phyloP scores from a whole-genome alignment of 2,329 filamentous ascomycete species.

The Exophiala xenobiotica region DNA sequence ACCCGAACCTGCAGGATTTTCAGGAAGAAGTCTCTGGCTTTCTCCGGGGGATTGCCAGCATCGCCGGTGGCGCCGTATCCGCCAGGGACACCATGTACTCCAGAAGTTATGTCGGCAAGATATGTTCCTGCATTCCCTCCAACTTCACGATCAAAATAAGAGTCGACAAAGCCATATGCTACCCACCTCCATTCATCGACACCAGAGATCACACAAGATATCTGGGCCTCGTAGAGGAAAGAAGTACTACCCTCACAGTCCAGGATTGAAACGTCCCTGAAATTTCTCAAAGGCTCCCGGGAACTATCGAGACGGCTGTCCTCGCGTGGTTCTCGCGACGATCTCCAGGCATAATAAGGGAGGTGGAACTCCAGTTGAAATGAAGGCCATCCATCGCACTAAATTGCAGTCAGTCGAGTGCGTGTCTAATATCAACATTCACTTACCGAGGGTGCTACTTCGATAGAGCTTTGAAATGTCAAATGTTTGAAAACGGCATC shows the following conservation, averaged over 20 bases:
- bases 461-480: not conserved
- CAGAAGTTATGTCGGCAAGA: no score
- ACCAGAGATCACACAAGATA: slow-evolving; percentile 3
- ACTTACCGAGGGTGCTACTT: not conserved
- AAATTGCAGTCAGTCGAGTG: not conserved
- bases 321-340: not conserved
- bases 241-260: not conserved
- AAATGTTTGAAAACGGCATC: not conserved
- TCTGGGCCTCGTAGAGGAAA: slow-evolving; percentile 5
- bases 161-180: slow-evolving; percentile 7
- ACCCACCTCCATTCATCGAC: slow-evolving; percentile 3
- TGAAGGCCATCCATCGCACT: not conserved
- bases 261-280: slow-evolving; percentile 2
- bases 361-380: slow-evolving; percentile 4
- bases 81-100: no score
- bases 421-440: not conserved
- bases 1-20: not conserved
- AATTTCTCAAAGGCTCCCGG: not conserved
- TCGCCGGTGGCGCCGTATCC: no score
- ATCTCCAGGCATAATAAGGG: slow-evolving; percentile 1
- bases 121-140: no score
- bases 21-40: not conserved
- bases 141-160: not conserved
- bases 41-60: not conserved
- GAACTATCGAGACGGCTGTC: not conserved